Conservation (phyloP, 768 basidiomycete genomes). For the Kwoniella europaea region DNA sequence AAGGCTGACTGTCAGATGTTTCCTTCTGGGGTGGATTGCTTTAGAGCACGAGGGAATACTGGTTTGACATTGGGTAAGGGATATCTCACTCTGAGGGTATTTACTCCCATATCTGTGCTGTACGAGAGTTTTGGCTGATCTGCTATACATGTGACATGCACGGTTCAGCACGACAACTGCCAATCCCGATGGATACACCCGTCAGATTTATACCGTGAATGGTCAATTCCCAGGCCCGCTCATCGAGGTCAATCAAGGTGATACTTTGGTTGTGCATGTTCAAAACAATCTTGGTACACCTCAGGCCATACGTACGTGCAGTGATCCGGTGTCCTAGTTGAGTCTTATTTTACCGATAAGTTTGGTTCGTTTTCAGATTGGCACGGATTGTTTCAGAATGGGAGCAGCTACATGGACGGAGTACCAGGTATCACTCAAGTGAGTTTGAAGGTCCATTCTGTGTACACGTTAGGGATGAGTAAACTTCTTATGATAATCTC, state of each 20-base stretch:
- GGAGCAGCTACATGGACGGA: constrained; percentile 35
- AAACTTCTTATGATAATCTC: too few relatives aligned
- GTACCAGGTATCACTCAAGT: constrained; percentile 35
- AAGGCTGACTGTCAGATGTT: background rate
- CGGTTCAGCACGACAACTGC: background rate
- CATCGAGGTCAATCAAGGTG: constrained; percentile 47
- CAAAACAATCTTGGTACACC: constrained; percentile 30
- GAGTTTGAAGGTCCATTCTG: constrained; percentile 1
- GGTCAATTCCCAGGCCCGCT: constrained; percentile 34
- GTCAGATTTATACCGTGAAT: constrained; percentile 33
- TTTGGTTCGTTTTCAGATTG: constrained; percentile 13
- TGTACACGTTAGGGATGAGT: too few relatives aligned
- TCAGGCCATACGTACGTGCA: constrained; percentile 32
- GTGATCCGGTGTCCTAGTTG: too few relatives aligned
- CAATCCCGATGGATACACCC: constrained; percentile 33
- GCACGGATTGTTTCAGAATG: constrained; percentile 43
- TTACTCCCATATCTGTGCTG: background rate
- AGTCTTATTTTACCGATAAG: too few relatives aligned
- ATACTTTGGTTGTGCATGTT: constrained; percentile 37
- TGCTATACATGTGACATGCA: too few relatives aligned
- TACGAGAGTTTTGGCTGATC: too few relatives aligned
- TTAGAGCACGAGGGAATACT: constrained; percentile 20
- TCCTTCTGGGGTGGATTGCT: too few relatives aligned
- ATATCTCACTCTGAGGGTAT: background rate
- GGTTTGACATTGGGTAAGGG: constrained; percentile 24